Conservation (phyloP, 768 basidiomycete species). For the Butyriboletus loyo region DNA sequence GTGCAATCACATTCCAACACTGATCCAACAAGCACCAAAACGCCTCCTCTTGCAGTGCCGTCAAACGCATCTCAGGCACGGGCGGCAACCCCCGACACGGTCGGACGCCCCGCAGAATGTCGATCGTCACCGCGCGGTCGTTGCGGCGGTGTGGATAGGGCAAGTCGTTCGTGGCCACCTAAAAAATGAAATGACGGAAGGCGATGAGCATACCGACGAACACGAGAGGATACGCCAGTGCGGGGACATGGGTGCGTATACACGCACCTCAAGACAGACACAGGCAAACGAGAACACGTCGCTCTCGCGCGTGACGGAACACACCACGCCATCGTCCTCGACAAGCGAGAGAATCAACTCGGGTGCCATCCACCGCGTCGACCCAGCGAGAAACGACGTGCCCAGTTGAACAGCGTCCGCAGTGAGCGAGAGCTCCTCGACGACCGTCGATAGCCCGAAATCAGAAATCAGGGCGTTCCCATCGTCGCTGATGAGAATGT, state of each 20-base stretch:
- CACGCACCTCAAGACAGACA: slow-evolving; percentile 53
- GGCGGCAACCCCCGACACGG: slow-evolving; percentile 38
- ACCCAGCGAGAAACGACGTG: slow-evolving; percentile 34
- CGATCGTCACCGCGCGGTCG: slow-evolving; percentile 54
- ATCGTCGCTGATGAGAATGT: slow-evolving; percentile 52
- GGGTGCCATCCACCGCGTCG: slow-evolving; percentile 46
- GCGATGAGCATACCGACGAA: neutral
- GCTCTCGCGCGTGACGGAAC: slow-evolving; percentile 47
- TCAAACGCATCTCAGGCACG: slow-evolving; percentile 15
- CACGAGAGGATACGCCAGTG: neutral
- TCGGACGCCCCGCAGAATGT: slow-evolving; percentile 50
- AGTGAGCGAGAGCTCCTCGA: slow-evolving; percentile 46
- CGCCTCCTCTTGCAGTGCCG: slow-evolving; percentile 23
- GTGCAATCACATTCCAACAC: slow-evolving; percentile 43
- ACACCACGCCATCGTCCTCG: slow-evolving; percentile 41
- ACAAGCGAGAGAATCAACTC: slow-evolving; percentile 51
- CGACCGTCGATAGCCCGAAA: slow-evolving; percentile 58
- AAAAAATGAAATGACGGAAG: neutral
- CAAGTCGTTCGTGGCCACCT: slow-evolving; percentile 51
- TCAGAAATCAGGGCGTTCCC: slow-evolving; percentile 57
- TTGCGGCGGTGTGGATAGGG: slow-evolving; percentile 54
- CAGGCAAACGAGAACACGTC: slow-evolving; percentile 63
- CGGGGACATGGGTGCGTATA: neutral
- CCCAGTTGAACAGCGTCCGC: slow-evolving; percentile 23
- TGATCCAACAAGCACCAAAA: slow-evolving; percentile 46